These are phyloP conservation scores for Craspedostauros australis DNA, from an alignment of 108 stramenopile species.

Conservation along the genomic window DNA sequence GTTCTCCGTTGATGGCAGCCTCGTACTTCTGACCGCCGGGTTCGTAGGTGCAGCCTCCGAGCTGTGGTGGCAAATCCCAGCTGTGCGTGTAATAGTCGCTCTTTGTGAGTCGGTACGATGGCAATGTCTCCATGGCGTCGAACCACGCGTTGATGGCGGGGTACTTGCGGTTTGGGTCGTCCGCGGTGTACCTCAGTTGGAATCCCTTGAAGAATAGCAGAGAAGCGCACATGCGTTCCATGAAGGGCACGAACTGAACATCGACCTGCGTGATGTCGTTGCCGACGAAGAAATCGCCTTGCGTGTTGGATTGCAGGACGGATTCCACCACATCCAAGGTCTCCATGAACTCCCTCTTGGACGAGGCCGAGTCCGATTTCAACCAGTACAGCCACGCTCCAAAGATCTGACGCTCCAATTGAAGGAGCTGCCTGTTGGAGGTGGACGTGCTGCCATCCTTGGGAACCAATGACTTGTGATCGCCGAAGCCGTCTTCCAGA, in stretches of 20 bases:
- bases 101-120: conserved; percentile 79
- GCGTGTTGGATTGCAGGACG: conserved; percentile 28
- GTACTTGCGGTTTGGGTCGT: conserved; percentile 41
- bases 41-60: conserved; percentile 82
- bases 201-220: conserved; percentile 75
- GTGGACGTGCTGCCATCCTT: conserved; percentile 6
- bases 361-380: conserved; percentile 21
- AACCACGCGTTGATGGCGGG: conserved; percentile 86
- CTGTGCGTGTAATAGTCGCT: conserved; percentile 90
- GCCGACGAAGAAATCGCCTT: conserved; percentile 85
- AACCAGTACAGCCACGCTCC: conserved; percentile 90
- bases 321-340: conserved; percentile 63
- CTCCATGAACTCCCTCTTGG: conserved; percentile 38
- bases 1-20: conserved; percentile 61
- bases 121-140: conserved; percentile 84
- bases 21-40: conserved; percentile 43
- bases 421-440: too few species aligned
- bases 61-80: conserved; percentile 93
- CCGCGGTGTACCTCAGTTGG: conserved; percentile 21
- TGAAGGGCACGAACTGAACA: conserved; percentile 74
- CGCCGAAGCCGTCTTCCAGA: conserved; percentile 54
- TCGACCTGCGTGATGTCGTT: conserved; percentile 65
- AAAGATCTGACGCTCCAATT: conserved; percentile 81
- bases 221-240: conserved; percentile 89
- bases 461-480: neutral